Conservation (phyloP, 139 green algal species). For the Ostreobium quekettii region DNA sequence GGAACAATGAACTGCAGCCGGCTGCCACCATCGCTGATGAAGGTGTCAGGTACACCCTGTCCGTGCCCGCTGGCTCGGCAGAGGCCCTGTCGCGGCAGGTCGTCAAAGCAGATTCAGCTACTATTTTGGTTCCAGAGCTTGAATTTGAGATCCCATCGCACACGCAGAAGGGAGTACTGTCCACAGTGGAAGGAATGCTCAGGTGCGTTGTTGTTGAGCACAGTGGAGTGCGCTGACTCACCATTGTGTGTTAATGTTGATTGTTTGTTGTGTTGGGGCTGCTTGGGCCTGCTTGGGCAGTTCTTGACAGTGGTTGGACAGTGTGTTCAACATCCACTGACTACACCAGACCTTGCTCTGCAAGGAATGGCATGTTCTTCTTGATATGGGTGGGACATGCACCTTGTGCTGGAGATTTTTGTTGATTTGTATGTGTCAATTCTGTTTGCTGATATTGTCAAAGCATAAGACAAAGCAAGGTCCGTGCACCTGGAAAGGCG, state of each 20-base stretch:
- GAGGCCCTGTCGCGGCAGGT: slow-evolving; percentile 42
- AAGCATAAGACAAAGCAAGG: too few species aligned
- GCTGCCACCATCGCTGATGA: slow-evolving; percentile 24
- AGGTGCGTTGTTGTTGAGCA: slow-evolving; percentile 25
- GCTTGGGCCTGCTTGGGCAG: too few species aligned
- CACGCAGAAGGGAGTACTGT: slow-evolving; percentile 43
- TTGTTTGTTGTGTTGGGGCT: too few species aligned
- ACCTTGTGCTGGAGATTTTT: too few species aligned
- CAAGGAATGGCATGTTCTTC: too few species aligned
- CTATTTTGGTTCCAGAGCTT: slow-evolving; percentile 46
- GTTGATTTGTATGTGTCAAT: too few species aligned
- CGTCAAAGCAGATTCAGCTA: slow-evolving; percentile 54
- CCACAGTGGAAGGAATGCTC: slow-evolving; percentile 52
- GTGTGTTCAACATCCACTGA: too few species aligned
- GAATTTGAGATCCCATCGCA: slow-evolving; percentile 56
- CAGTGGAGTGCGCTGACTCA: slow-evolving; percentile 3
- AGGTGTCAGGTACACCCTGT: slow-evolving; percentile 31
- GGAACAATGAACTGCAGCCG: slow-evolving; percentile 57
- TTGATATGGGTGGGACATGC: too few species aligned
- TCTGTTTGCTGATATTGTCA: too few species aligned
- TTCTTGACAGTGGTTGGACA: too few species aligned
- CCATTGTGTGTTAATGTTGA: not conserved
- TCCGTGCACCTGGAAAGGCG: too few species aligned
- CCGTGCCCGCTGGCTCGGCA: slow-evolving; percentile 22
- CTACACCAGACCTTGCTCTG: too few species aligned